Evolutionary conservation across 1,284 basidiomycete genomes (phyloP).

Genomic region (Rhizoctonia solani): DNA sequence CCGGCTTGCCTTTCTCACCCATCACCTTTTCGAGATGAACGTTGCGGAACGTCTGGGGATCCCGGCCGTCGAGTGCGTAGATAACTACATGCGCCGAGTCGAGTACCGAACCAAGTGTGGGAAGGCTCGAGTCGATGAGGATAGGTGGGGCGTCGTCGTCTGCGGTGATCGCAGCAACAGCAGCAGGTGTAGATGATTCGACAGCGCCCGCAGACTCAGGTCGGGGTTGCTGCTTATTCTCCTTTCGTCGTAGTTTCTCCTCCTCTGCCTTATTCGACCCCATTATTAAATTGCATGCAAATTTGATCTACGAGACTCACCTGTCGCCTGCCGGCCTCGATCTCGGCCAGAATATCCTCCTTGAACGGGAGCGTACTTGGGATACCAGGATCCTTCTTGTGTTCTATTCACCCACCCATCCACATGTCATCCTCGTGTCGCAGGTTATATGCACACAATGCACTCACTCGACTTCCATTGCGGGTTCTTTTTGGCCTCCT

Average conservation of each 20-base stretch:
- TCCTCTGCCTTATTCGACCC: slow-evolving; percentile 59
- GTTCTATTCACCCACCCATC: slow-evolving; percentile 7
- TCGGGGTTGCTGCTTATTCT: slow-evolving; percentile 43
- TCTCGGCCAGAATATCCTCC: slow-evolving; percentile 92
- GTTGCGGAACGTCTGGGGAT: slow-evolving; percentile 74
- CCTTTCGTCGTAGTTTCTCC: slow-evolving; percentile 66
- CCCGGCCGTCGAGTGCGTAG: slow-evolving; percentile 84
- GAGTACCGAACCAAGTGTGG: slow-evolving; percentile 71
- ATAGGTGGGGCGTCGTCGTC: slow-evolving; percentile 45
- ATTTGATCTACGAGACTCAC: not conserved
- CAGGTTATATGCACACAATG: not conserved
- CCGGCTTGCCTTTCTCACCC: slow-evolving; percentile 54
- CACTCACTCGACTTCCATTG: slow-evolving; percentile 91
- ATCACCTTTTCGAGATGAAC: slow-evolving; percentile 62
- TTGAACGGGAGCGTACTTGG: slow-evolving; percentile 98
- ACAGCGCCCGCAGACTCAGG: not conserved
- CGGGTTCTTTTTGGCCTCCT: slow-evolving; percentile 79
- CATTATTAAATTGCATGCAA: not conserved
- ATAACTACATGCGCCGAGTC: slow-evolving; percentile 84
- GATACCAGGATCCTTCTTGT: slow-evolving; percentile 87
- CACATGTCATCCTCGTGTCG: not conserved
- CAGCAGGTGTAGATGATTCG: not conserved
- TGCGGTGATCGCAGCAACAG: not conserved
- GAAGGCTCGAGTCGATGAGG: slow-evolving; percentile 69
- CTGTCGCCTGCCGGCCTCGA: slow-evolving; percentile 53